Percentiles rank a stretch among this genome's conserved stretches.
These are phyloP conservation scores for Amphicarpaea edgeworthii DNA, from an alignment of 306 rosid genomes.

Conservation along the genomic window DNA sequence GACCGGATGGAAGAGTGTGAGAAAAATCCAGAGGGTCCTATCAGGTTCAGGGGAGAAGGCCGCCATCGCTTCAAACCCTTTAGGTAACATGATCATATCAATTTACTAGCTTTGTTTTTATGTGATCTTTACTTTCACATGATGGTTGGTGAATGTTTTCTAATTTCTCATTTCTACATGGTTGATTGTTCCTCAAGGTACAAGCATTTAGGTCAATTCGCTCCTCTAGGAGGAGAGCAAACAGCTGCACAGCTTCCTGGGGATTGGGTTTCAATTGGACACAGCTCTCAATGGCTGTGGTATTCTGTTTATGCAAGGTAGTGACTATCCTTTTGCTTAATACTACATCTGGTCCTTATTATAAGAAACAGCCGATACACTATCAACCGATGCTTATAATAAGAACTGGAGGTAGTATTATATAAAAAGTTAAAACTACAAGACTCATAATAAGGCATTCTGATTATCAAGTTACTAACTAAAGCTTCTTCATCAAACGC, in stretches of 20 bases:
- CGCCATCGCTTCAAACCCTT: constrained; percentile 96
- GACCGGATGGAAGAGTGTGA: constrained; percentile 87
- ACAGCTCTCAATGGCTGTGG: constrained; percentile 95
- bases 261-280: constrained; percentile 95
- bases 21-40: constrained; percentile 88
- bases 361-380: no score
- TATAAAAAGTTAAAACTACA: not conserved
- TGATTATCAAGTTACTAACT: constrained; percentile 11
- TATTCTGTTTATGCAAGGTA: constrained; percentile 96
- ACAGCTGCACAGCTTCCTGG: constrained; percentile 99
- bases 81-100: constrained; percentile 58
- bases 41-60: constrained; percentile 89
- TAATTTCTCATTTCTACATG: constrained; percentile 26
- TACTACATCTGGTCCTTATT: no score
- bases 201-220: constrained; percentile 96
- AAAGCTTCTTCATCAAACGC: constrained; percentile 25
- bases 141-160: constrained; percentile 8
- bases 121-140: constrained; percentile 18
- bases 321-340: constrained; percentile 13
- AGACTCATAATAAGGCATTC: constrained; percentile 6
- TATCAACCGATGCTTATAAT: no score
- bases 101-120: constrained; percentile 15
- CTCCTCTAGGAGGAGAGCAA: constrained; percentile 97
- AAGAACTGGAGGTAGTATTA: no score
- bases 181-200: constrained; percentile 65